Evolutionary conservation across 1,284 basidiomycete species (phyloP), one percentile per base, ranked within the genome.

Genomic region (Melampsora americana): DNA sequence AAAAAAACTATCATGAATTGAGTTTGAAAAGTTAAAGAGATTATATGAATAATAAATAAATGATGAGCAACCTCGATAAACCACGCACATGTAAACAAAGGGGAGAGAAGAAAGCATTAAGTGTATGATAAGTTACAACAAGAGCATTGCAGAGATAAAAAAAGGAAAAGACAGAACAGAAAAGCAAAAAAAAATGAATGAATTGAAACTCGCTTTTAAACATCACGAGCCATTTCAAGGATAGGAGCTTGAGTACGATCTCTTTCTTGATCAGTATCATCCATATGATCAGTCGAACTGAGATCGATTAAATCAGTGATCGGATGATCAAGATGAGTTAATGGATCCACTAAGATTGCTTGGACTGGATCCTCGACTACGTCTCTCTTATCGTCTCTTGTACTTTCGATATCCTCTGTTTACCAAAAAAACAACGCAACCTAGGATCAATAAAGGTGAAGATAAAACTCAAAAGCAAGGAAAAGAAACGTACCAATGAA

Each of bases 371-470:
- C 44, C 42, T n/a, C 18, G 26, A n/a, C 18, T 35, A 28, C 14
- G 11, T 30, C 32, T 14, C 14, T 35, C 46, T 48, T 71, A 26
- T 32, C 59, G 35, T 64, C 30, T 62, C 64, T 32, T 2, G 70
- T 73, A 23, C 39, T 73, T 35, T 73, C 62, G 26, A 73, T 73
- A 59, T 73, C 64, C 70, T 73, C 70, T 73, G 35, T 53, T 53
- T 53, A 53, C 35, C 3, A 71, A 32, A 66, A 56, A 26, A 9
- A 56, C 1, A n/a, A 69, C 81, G 81, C 69, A 81, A 81, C 66
- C 26, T 56, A 28, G 26, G 30, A 4, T 64, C 20, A 64, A 26
- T 32, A 62, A 11, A 46, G 23, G 26, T 28, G 42, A 30, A 7
- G 16, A 20, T n/a, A 20, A 60, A 20, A n/a, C 30, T 28, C 6